These are phyloP conservation scores for Beauveria caledonica DNA, from an alignment of 2,329 filamentous ascomycete genomes.

Conservation along the genomic window DNA sequence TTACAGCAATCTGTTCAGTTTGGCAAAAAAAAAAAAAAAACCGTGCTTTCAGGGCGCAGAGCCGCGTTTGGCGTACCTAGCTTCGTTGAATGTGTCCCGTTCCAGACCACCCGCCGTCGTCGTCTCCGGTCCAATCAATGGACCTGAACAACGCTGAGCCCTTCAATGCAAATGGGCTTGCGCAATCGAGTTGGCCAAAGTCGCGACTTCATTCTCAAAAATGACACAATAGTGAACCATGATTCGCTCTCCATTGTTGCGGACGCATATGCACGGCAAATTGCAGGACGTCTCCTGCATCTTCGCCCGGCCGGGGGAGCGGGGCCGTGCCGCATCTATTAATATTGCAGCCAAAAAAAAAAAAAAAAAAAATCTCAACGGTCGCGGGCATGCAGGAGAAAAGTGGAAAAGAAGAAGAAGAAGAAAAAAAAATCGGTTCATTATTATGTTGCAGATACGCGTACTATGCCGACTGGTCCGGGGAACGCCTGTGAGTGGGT, in stretches of 20 bases:
- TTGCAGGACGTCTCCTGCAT: background rate
- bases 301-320: background rate
- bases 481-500: background rate
- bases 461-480: background rate
- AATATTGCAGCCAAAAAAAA: background rate
- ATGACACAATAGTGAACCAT: no score
- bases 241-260: no score
- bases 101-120: background rate
- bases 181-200: no score
- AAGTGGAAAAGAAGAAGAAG: background rate
- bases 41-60: background rate
- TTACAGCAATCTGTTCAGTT: background rate
- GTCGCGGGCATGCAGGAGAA: background rate
- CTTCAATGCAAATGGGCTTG: no score
- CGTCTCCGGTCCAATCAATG: background rate
- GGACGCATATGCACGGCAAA: background rate
- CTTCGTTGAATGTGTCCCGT: background rate
- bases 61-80: background rate
- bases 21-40: no score
- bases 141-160: no score
- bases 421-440: background rate
- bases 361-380: no score
- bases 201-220: no score
- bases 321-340: background rate
- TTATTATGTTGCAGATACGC: background rate